Conservation (phyloP, 306 rosid genomes). For the Casuarina glauca region DNA sequence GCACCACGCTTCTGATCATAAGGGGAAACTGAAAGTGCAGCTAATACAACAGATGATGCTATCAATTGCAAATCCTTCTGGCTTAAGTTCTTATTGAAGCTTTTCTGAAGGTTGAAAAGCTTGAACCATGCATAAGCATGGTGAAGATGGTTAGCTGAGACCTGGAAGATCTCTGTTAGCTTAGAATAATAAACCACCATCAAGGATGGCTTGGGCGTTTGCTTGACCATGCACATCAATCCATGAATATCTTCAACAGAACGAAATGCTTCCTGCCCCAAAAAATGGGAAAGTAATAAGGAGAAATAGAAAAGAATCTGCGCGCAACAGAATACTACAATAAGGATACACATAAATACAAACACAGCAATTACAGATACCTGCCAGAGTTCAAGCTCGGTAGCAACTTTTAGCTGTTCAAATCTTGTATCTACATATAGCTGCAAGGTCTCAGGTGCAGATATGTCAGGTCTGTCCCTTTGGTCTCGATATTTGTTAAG, state of each 20-base stretch:
- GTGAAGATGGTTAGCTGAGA: constrained; percentile 76
- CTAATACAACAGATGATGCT: constrained; percentile 96
- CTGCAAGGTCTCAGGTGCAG: constrained; percentile 91
- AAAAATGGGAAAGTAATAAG: not conserved
- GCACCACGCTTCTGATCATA: constrained; percentile 67
- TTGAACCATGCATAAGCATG: constrained; percentile 98
- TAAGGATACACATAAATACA: not conserved
- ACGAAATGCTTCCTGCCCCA: constrained; percentile 90
- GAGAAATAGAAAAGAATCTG: constrained; percentile 1
- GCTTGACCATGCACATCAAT: constrained; percentile 96
- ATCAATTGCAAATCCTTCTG: constrained; percentile 96
- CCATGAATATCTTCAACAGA: constrained; percentile 96
- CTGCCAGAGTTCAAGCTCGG: constrained; percentile 98
- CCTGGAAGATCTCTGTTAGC: constrained; percentile 86
- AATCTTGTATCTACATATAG: constrained; percentile 91
- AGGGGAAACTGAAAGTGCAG: constrained; percentile 90
- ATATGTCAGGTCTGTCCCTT: constrained; percentile 86
- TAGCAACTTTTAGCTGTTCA: constrained; percentile 96
- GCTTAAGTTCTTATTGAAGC: constrained; percentile 87
- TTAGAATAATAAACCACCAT: constrained; percentile 94
- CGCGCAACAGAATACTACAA: not conserved
- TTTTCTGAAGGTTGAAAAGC: constrained; percentile 85
- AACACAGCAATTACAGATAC: constrained; percentile 30
- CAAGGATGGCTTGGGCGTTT: constrained; percentile 88
- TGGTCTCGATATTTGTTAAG: constrained; percentile 94